Evolutionary conservation across 148 eudicot species (phyloP).

Genomic region (Agrostemma githago): DNA sequence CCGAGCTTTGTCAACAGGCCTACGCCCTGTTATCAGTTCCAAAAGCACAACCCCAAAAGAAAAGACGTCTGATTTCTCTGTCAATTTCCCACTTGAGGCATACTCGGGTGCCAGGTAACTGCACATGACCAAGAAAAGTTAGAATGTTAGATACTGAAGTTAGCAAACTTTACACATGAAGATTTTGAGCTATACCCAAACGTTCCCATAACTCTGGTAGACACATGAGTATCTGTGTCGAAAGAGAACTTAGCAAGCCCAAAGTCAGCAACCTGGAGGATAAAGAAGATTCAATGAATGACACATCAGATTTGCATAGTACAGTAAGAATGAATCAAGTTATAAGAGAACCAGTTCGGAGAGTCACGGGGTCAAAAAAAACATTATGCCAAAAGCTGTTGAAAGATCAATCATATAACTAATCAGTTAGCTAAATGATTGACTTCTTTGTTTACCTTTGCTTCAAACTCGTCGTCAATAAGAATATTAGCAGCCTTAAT

Average conservation of each 20-base stretch:
- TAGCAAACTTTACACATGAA: background rate
- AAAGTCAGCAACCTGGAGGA: conserved; percentile 71
- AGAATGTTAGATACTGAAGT: conserved; percentile 17
- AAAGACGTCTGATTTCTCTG: conserved; percentile 65
- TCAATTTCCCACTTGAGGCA: conserved; percentile 69
- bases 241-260: conserved; percentile 67
- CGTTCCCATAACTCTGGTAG: conserved; percentile 89
- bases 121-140: conserved; percentile 27
- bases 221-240: conserved; percentile 75
- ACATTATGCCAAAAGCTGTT: background rate
- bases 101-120: conserved; percentile 82
- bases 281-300: background rate
- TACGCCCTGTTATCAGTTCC: conserved; percentile 69
- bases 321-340: background rate
- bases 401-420: background rate
- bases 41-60: conserved; percentile 75
- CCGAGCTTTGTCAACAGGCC: conserved; percentile 62
- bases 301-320: background rate
- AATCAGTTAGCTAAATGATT: background rate
- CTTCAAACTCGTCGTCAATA: conserved; percentile 63
- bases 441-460: conserved; percentile 44
- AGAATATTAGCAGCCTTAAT: conserved; percentile 81
- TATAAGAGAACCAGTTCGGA: background rate
- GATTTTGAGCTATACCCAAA: conserved; percentile 49
- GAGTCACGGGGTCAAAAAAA: background rate